Evolutionary conservation across 2,329 filamentous ascomycete genomes (phyloP).

Genomic region (Arthrocladium fulminans): DNA sequence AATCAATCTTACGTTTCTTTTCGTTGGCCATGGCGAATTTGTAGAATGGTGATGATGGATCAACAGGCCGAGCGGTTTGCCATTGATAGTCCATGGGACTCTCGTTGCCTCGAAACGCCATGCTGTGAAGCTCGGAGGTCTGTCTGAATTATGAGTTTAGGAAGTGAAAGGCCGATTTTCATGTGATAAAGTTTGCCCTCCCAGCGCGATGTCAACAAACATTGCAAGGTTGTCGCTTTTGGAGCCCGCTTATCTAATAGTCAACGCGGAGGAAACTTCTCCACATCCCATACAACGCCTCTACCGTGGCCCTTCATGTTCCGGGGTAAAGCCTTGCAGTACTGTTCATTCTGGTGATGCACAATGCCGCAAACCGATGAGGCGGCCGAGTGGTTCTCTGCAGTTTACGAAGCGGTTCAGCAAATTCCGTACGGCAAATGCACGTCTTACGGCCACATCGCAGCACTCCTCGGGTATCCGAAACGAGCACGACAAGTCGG

Average conservation of each 20-base stretch:
- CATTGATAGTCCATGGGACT: constrained; percentile 46
- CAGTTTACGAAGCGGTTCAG: constrained; percentile 76
- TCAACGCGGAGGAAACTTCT: too few species aligned
- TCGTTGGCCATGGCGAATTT: constrained; percentile 35
- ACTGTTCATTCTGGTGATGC: background rate
- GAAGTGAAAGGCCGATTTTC: background rate
- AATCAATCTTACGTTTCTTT: constrained; percentile 33
- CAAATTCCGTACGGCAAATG: constrained; percentile 76
- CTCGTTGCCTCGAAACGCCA: constrained; percentile 28
- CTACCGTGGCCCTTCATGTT: too few species aligned
- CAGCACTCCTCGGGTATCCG: constrained; percentile 52
- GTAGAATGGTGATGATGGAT: constrained; percentile 39
- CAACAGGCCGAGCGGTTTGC: constrained; percentile 35
- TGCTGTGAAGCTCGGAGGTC: constrained; percentile 5
- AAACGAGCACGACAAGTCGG: constrained; percentile 77
- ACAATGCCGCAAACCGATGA: constrained; percentile 31
- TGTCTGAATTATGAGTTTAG: background rate
- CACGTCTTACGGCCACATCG: constrained; percentile 73
- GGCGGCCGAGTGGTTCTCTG: constrained; percentile 42
- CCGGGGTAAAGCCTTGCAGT: background rate
- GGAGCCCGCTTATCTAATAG: background rate
- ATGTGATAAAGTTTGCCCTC: background rate
- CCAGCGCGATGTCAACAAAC: background rate
- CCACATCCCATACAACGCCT: too few species aligned
- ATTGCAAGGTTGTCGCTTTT: background rate